Percentiles rank a stretch among this genome's conserved stretches.
Evolutionary conservation across 148 eudicot species (phyloP).

Genomic region (Hydrangea macrophylla): DNA sequence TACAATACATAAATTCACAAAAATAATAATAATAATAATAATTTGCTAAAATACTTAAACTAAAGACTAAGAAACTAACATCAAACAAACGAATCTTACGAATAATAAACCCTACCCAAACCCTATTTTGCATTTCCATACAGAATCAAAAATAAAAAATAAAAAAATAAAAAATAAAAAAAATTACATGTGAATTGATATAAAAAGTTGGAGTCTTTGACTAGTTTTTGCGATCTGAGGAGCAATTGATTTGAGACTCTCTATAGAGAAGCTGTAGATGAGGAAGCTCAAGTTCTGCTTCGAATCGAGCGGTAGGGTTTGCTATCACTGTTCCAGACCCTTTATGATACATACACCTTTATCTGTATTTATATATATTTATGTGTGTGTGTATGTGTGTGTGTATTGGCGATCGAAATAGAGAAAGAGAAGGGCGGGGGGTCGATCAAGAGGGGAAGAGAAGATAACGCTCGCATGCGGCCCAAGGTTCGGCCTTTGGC

Average conservation of each 20-base stretch:
- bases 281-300: background rate
- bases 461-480: too few relatives aligned
- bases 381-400: too few relatives aligned
- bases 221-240: background rate
- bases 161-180: too few relatives aligned
- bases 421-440: too few relatives aligned
- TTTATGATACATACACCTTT: background rate
- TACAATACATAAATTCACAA: background rate
- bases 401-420: too few relatives aligned
- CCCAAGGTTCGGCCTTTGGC: too few relatives aligned
- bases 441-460: too few relatives aligned
- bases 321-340: background rate
- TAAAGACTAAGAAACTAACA: too few relatives aligned
- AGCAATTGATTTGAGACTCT: too few relatives aligned
- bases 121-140: background rate
- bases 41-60: too few relatives aligned
- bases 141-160: slow-evolving; percentile 7
- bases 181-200: background rate
- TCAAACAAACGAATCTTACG: background rate
- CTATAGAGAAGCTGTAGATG: background rate
- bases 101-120: slow-evolving; percentile 4
- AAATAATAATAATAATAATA: background rate
- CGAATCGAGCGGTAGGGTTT: slow-evolving; percentile 12
- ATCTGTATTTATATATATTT: too few relatives aligned
- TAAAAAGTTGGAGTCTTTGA: background rate